These are phyloP conservation scores for Vinca minor DNA, from an alignment of 257 asterid species.

Conservation along the genomic window DNA sequence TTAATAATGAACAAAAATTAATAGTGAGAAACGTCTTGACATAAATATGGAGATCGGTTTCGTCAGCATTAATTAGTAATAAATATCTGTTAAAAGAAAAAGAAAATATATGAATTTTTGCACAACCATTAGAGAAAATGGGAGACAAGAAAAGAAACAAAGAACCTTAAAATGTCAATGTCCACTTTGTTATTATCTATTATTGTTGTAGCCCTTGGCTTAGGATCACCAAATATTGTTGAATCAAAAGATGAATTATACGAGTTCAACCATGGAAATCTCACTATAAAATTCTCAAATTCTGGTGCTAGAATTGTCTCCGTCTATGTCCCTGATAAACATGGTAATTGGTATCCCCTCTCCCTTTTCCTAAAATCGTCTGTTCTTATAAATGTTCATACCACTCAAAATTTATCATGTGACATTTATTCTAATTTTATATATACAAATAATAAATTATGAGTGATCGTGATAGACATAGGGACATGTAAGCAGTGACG, in stretches of 20 bases:
- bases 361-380: not conserved
- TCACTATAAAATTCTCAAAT: conserved; percentile 15
- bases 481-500: too few species aligned
- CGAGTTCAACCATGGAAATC: conserved; percentile 16
- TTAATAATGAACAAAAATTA: too few species aligned
- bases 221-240: not conserved
- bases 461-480: too few species aligned
- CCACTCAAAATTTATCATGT: too few species aligned
- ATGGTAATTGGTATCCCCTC: not conserved
- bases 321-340: conserved; percentile 15
- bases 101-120: not conserved
- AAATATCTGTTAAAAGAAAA: not conserved
- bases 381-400: too few species aligned
- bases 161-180: not conserved
- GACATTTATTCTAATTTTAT: too few species aligned
- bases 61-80: not conserved
- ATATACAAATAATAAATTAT: too few species aligned
- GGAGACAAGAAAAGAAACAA: not conserved
- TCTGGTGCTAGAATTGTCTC: conserved; percentile 21
- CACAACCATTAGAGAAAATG: not conserved
- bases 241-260: conserved; percentile 3
- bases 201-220: not conserved
- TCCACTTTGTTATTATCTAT: not conserved
- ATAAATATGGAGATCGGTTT: not conserved
- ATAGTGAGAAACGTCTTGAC: not conserved